Percentiles rank a stretch among this genome's conserved stretches.
Conservation (phyloP, 345 rosid genomes). For the Salix suchowensis region DNA sequence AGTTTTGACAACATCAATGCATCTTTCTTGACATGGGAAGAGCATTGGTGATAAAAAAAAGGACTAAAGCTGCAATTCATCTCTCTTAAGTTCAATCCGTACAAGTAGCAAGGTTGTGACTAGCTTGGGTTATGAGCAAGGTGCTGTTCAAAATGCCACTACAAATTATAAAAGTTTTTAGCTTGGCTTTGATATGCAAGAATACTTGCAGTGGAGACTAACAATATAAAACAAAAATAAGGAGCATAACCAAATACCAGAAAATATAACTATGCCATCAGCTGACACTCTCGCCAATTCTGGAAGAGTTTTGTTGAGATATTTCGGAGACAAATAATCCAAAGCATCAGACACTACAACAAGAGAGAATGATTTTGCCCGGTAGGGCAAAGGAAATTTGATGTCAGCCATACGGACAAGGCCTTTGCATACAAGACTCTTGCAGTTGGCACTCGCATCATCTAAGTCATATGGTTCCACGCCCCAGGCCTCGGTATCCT, state of each 20-base stretch:
- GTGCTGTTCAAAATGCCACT: neutral
- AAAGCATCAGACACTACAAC: constrained; percentile 90
- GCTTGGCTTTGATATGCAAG: neutral
- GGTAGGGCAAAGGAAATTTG: constrained; percentile 82
- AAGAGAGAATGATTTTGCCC: constrained; percentile 86
- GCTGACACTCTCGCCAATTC: constrained; percentile 86
- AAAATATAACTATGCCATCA: constrained; percentile 65
- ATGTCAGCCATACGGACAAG: constrained; percentile 89
- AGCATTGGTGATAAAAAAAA: neutral
- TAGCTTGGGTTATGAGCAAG: neutral
- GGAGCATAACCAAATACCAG: constrained; percentile 47
- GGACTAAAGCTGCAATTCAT: neutral
- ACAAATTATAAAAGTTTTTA: neutral
- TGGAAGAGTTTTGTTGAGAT: constrained; percentile 87
- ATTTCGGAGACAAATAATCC: constrained; percentile 88
- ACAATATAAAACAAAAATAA: neutral
- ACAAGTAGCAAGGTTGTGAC: neutral
- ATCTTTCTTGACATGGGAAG: neutral
- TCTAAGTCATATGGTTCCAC: constrained; percentile 95
- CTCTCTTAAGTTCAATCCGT: neutral
- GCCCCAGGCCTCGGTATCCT: constrained; percentile 96
- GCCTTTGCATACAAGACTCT: constrained; percentile 73
- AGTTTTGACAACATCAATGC: no score
- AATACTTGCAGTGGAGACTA: neutral
- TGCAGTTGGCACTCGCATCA: constrained; percentile 83